A percentile compares a stretch with the other conserved stretches of the same genome.
Conservation (phyloP, 495 filamentous ascomycete species). For the Talaromyces wortmannii region DNA sequence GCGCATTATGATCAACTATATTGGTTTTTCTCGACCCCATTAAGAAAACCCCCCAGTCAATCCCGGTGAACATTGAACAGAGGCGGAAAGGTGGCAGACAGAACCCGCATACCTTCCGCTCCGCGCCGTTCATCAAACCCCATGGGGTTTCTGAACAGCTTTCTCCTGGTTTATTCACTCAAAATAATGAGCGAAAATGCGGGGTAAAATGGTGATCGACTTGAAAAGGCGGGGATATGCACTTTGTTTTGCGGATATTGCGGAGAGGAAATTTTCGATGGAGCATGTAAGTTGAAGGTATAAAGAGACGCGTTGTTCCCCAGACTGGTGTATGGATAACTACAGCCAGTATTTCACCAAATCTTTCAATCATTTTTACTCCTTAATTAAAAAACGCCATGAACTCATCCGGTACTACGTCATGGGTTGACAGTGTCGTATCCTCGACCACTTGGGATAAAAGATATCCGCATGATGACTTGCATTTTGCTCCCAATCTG, state of each 20-base stretch:
- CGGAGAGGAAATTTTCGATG: background rate
- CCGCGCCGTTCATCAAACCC: background rate
- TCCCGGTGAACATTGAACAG: too few species aligned
- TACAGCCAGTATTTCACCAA: too few species aligned
- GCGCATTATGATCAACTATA: too few species aligned
- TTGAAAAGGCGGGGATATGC: background rate
- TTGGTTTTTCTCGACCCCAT: too few species aligned
- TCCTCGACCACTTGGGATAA: background rate
- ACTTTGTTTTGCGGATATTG: background rate
- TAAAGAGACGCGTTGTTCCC: too few species aligned
- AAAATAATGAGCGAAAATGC: background rate
- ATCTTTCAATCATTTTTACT: background rate
- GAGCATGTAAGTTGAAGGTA: too few species aligned
- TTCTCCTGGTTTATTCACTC: background rate
- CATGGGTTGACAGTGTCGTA: background rate
- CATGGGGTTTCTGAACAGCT: background rate
- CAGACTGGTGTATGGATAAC: too few species aligned
- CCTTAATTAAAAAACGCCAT: background rate
- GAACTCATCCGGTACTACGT: background rate
- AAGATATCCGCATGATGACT: background rate
- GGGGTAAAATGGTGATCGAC: background rate
- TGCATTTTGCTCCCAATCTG: conserved; percentile 9
- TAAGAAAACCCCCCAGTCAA: too few species aligned
- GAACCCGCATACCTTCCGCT: too few species aligned
- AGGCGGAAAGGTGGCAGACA: too few species aligned